Conservation (phyloP, 176 grass and related monocot species). For the Avena eriantha region DNA sequence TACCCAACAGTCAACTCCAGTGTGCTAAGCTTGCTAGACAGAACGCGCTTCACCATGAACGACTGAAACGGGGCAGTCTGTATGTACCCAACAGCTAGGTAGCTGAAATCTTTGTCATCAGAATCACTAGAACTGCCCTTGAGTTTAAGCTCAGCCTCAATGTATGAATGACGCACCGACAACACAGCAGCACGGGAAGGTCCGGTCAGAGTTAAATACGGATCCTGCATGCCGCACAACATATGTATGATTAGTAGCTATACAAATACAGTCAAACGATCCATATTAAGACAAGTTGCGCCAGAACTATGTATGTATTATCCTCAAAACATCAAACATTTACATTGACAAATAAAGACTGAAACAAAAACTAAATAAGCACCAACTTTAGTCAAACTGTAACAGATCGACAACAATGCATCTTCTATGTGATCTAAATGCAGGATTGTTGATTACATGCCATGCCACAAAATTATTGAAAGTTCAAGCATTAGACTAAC, state of each 20-base stretch:
- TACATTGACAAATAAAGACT: no score
- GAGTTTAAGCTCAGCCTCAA: not conserved
- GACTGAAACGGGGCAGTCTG: not conserved
- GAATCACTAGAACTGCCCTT: not conserved
- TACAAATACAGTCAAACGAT: no score
- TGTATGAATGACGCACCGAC: not conserved
- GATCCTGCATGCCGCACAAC: not conserved
- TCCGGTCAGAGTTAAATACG: not conserved
- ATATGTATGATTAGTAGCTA: no score
- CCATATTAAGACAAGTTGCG: no score
- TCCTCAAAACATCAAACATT: no score
- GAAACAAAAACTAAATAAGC: no score
- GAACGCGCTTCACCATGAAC: not conserved
- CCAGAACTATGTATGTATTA: no score
- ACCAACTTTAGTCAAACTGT: not conserved
- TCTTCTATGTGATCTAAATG: no score
- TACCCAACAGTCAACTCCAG: not conserved
- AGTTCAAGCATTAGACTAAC: not conserved
- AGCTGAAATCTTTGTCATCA: not conserved
- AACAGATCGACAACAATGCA: not conserved
- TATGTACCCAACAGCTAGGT: not conserved
- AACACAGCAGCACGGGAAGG: not conserved
- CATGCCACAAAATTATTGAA: no score
- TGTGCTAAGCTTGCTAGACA: not conserved
- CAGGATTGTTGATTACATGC: no score